A percentile compares a stretch with the other conserved stretches of the same genome.
Conservation (phyloP, 495 filamentous ascomycete species). For the Amniculicola lignicola region DNA sequence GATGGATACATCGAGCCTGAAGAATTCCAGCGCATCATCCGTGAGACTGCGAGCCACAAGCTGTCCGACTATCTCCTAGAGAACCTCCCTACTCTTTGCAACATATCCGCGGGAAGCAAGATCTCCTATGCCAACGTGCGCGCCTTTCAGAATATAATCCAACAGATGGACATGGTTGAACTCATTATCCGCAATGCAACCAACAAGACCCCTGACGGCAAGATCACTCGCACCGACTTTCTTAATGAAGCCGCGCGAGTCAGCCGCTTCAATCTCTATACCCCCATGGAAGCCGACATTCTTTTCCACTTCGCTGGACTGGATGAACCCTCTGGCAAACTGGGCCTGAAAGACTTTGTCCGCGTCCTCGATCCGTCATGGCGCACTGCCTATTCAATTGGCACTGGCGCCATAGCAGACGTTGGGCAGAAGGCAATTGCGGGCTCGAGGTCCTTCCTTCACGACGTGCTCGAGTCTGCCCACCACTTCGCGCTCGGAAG, state of each 20-base stretch:
- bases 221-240: constrained; percentile 91
- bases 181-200: constrained; percentile 83
- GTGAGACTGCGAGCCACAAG: constrained; percentile 92
- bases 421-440: constrained; percentile 48
- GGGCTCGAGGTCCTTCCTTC: constrained; percentile 53
- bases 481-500: constrained; percentile 89
- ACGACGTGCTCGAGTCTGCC: constrained; percentile 67
- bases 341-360: constrained; percentile 81
- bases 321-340: constrained; percentile 78
- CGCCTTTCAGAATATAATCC: constrained; percentile 94
- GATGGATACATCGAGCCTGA: constrained; percentile 97
- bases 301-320: constrained; percentile 96
- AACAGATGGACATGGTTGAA: constrained; percentile 97
- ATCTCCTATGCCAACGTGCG: constrained; percentile 96
- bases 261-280: constrained; percentile 90
- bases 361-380: constrained; percentile 94
- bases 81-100: constrained; percentile 89
- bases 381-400: constrained; percentile 58
- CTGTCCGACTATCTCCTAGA: constrained; percentile 94
- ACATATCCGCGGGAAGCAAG: constrained; percentile 86
- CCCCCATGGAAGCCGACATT: constrained; percentile 98
- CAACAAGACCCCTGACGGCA: constrained; percentile 78
- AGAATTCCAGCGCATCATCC: constrained; percentile 93
- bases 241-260: constrained; percentile 87
- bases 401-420: constrained; percentile 47